Percentiles rank a stretch among this genome's conserved stretches.
Evolutionary conservation across 208 protist species (phyloP).

Genomic region (Wallacemonas collosoma): DNA sequence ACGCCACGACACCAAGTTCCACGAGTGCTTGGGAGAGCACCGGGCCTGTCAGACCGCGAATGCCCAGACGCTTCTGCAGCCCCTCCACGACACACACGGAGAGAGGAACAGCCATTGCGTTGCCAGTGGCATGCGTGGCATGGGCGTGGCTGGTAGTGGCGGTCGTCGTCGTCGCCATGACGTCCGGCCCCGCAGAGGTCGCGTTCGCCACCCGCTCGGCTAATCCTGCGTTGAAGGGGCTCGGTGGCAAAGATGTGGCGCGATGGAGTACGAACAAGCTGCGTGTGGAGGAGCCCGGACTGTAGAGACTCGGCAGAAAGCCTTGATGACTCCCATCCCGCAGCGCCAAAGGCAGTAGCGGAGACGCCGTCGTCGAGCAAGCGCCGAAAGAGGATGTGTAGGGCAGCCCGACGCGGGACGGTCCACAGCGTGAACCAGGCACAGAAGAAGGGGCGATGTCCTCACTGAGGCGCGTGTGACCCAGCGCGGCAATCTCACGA

Average conservation of each 20-base stretch:
- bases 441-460: not conserved
- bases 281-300: slow-evolving; percentile 12
- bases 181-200: not conserved
- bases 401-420: no score
- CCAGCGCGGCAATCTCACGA: slow-evolving; percentile 15
- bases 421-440: not conserved
- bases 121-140: slow-evolving; percentile 19
- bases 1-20: slow-evolving; percentile 34
- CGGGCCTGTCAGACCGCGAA: slow-evolving; percentile 34
- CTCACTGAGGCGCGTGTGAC: not conserved
- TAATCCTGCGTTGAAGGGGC: not conserved
- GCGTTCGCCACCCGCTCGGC: not conserved
- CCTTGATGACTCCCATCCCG: not conserved
- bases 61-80: slow-evolving; percentile 46
- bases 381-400: not conserved
- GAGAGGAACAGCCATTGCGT: slow-evolving; percentile 37
- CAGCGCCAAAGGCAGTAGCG: slow-evolving; percentile 2
- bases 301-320: not conserved
- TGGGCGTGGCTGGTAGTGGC: slow-evolving; percentile 1
- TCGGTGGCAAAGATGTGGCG: slow-evolving; percentile 3
- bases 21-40: slow-evolving; percentile 41
- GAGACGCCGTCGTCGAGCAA: slow-evolving; percentile 2
- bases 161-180: slow-evolving; percentile 11
- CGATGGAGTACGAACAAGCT: slow-evolving; percentile 12
- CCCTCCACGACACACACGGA: slow-evolving; percentile 52